Evolutionary conservation across 108 stramenopile genomes (phyloP), one percentile per base, ranked within the genome.

Genomic region (Skeletonema menzelii): DNA sequence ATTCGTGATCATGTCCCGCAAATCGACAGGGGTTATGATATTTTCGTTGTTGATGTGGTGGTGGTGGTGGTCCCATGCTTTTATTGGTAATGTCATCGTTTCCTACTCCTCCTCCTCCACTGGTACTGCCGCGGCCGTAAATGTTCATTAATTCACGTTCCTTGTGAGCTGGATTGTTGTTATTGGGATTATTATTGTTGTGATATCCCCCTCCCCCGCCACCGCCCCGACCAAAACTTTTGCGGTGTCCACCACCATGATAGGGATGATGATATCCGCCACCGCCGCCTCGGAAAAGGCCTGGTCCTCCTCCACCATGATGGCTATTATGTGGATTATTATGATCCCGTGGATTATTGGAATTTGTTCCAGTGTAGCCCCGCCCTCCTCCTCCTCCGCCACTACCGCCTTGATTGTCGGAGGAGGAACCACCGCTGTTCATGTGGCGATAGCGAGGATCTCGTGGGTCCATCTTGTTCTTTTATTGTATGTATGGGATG

Each of bases 81-180:
- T 10, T 55, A 3, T 20, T 19, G 7, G 13, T 22, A 27, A 5
- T 47, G 72, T 27, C 19, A 1, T 42, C n/a, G 40, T 42, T 4
- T 15, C 11, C 35, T 4, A 0, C 2, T 8, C 35, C 35, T 5
- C 1, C 40, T 15, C 15, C 40, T 2, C 15, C 4, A 3, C 15
- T 15, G 40, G 15, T n/a, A 3, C 56, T 57, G 12, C 77, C 77
- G 15, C 77, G 63, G 12, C 77, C 77, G 64, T 77, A 77, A 28
- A 77, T 77, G 58, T 30, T 70, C 40, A 80, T 32, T 68, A 80
- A 42, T 38, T 80, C 74, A 12, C 74, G 69, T 56, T 80, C 79
- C 44, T 75, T 76, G 5, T 75, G 69, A 0, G 67, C 19, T 7
- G 31, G 17, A 24, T 56, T 67, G 5, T 56, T 67, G 5, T 56